Evolutionary conservation across 148 eudicot species (phyloP).

Genomic region (Diospyros lotus): DNA sequence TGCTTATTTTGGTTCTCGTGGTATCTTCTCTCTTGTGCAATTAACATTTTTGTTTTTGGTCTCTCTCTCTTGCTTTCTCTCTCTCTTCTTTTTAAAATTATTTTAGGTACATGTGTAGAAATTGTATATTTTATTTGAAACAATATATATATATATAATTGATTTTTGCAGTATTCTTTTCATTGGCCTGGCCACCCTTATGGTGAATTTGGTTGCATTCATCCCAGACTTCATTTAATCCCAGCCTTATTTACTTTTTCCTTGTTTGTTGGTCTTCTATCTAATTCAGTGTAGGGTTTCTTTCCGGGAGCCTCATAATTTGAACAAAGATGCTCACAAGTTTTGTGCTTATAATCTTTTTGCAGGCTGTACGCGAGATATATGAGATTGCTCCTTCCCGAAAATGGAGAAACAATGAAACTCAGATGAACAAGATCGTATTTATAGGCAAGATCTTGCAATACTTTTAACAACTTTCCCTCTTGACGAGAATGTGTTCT

Average conservation of each 20-base stretch:
- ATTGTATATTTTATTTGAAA: no score
- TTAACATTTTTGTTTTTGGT: no score
- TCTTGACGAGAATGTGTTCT: background rate
- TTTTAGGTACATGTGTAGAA: no score
- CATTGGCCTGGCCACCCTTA: no score
- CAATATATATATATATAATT: no score
- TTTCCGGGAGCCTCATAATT: background rate
- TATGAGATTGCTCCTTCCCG: constrained; percentile 91
- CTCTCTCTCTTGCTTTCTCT: no score
- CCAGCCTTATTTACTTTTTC: background rate
- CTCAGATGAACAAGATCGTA: constrained; percentile 65
- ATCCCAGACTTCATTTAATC: background rate
- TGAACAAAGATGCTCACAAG: background rate
- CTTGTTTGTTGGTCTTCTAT: background rate
- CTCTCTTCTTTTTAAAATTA: no score
- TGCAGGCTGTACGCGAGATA: constrained; percentile 90
- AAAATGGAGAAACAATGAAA: constrained; percentile 63
- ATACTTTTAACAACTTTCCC: background rate
- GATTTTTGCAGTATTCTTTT: no score
- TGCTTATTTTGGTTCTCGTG: no score
- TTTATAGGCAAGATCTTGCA: constrained; percentile 60
- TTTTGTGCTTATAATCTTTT: background rate
- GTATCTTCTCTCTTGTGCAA: no score
- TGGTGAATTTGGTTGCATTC: background rate
- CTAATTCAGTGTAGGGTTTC: background rate